Percentiles rank a stretch among this genome's conserved stretches.
phyloP scores from a whole-genome alignment of 148 eudicot species.

The Rhododendron ferrugineum region DNA sequence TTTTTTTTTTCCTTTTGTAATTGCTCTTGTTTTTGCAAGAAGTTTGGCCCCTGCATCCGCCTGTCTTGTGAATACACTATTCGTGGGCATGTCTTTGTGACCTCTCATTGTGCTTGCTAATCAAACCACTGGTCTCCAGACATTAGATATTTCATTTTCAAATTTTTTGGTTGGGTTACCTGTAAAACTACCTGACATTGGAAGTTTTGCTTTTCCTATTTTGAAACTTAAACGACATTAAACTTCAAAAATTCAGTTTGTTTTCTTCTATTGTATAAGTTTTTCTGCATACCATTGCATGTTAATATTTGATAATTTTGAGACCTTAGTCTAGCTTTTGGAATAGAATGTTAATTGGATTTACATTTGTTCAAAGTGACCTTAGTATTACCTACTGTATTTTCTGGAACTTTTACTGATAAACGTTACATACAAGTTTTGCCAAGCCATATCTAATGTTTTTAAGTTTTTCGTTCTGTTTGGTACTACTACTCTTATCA shows the following conservation, averaged over 20 bases:
- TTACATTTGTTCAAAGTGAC: background rate
- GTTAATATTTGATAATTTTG: background rate
- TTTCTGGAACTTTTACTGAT: background rate
- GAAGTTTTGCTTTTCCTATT: background rate
- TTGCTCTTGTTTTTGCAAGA: background rate
- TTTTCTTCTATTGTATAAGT: background rate
- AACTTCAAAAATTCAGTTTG: background rate
- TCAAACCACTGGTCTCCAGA: background rate
- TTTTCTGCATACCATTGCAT: background rate
- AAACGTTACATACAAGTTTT: background rate
- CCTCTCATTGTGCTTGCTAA: no score
- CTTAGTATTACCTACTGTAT: background rate
- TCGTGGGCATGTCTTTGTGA: background rate
- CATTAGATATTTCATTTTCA: background rate
- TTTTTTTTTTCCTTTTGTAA: background rate
- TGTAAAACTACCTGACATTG: background rate
- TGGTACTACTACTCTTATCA: no score
- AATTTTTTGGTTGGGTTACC: background rate
- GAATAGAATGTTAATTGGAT: background rate
- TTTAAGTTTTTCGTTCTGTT: no score
- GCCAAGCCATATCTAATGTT: background rate
- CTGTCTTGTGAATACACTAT: background rate
- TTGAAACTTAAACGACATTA: background rate
- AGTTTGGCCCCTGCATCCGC: background rate
- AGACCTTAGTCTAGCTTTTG: background rate